These are phyloP conservation scores for Spathaspora girioi DNA, from an alignment of 805 yeast genomes.

Conservation along the genomic window DNA sequence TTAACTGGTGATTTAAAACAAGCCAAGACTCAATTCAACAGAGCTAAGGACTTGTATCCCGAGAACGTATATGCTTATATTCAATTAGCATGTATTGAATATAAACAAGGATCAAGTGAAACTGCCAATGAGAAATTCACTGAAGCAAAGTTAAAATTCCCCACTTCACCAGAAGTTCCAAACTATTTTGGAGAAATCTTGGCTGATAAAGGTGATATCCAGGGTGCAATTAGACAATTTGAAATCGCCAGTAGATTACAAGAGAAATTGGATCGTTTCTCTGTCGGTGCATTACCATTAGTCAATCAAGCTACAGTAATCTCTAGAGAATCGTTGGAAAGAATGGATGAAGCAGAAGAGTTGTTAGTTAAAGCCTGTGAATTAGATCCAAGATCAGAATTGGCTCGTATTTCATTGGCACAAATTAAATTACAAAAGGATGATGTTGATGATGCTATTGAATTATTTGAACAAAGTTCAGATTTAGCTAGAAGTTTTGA, in stretches of 20 bases:
- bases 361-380: conserved; percentile 72
- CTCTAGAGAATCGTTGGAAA: conserved; percentile 51
- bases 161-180: conserved; percentile 87
- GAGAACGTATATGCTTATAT: conserved; percentile 80
- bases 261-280: conserved; percentile 59
- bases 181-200: conserved; percentile 94
- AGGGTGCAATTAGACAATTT: conserved; percentile 75
- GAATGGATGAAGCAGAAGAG: conserved; percentile 52
- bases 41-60: conserved; percentile 71
- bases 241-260: conserved; percentile 85
- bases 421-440: conserved; percentile 85
- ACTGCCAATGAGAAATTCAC: conserved; percentile 65
- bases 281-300: conserved; percentile 85
- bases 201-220: conserved; percentile 72
- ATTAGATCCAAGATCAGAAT: conserved; percentile 83
- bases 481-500: conserved; percentile 77
- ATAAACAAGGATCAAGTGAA: conserved; percentile 64
- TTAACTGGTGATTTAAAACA: conserved; percentile 67
- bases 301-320: conserved; percentile 81
- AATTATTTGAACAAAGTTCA: conserved; percentile 78
- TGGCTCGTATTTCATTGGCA: conserved; percentile 87
- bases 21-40: conserved; percentile 73
- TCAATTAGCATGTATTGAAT: conserved; percentile 88
- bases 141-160: conserved; percentile 70
- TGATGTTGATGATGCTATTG: conserved; percentile 76